Evolutionary conservation across 75 land plant species (phyloP), one percentile per base, ranked within the genome.

Genomic region (Sequoiadendron giganteum): DNA sequence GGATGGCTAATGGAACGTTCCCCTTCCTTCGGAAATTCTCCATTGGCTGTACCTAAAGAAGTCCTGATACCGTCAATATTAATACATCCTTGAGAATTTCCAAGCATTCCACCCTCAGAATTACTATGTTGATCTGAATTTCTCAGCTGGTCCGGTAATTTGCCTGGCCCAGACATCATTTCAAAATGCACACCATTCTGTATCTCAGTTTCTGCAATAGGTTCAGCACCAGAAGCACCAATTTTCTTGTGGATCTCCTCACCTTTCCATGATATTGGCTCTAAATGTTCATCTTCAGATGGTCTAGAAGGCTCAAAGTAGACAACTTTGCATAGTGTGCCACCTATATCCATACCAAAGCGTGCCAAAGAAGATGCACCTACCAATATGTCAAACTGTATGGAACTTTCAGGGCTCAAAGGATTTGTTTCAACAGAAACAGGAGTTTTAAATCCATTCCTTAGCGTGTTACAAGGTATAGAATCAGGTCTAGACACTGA

Each of bases 321-420:
- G 82, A 91, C 92, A 32, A 91, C 92, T 86, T 91, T 89, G 88
- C 90, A 91, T 28, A 90, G 90, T 48, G 91, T 90, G 28, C 91
- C 91, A 30, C 90, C 91, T 16, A 90, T 90, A 85, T 90, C 91
- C 19, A 90, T 87, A 49, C 91, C 91, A 89, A 90, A 90, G 39
- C 87, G 76, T 75, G 91, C 90, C 81, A 45, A 58, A 30, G 91
- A 72, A 21, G 91, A 90, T 68, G 91, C 91, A 10, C 91, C 90
- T 58, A 86, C 48, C 86, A 79, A 25, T 79, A 21, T 79, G 28
- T 79, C 82, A 4, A 79, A 42, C 42, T 79, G 28, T 87, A 72
- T 79, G 28, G 82, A 25, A 19, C 47, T 42, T 79, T 79, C 45
- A 39, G 38, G 82, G 36, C 18, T 79, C 45, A 40, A 79, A 39